Conservation (phyloP, 1,284 basidiomycete species). For the Leccinum ponderosum region DNA sequence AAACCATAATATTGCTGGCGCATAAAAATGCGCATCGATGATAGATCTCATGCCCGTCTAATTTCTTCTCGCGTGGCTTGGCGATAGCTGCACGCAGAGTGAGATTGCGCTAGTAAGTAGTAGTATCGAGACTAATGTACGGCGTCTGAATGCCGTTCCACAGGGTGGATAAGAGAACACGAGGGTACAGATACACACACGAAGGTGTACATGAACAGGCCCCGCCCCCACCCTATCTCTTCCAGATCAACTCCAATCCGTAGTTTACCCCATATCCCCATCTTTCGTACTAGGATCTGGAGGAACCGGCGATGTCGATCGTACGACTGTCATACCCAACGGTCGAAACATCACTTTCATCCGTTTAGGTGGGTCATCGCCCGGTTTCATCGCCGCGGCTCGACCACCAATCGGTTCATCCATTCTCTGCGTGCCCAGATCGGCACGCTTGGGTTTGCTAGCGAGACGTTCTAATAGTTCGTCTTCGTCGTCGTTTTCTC, state of each 20-base stretch:
- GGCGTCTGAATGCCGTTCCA: constrained; percentile 3
- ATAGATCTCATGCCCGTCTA: background rate
- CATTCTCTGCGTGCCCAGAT: constrained; percentile 41
- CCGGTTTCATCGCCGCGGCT: constrained; percentile 41
- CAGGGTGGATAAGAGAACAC: constrained; percentile 11
- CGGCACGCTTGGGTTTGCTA: constrained; percentile 54
- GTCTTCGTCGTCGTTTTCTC: constrained; percentile 77
- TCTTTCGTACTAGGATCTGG: constrained; percentile 72
- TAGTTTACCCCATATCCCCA: constrained; percentile 63
- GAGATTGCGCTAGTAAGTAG: background rate
- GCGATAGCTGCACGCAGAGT: background rate
- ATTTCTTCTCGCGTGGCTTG: background rate
- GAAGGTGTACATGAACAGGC: constrained; percentile 2
- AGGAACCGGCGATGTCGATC: constrained; percentile 41
- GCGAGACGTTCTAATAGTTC: constrained; percentile 56
- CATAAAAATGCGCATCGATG: background rate
- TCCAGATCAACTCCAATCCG: background rate
- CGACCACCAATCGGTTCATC: constrained; percentile 26
- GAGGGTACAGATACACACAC: constrained; percentile 16
- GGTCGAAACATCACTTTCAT: constrained; percentile 72
- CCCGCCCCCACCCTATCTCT: background rate
- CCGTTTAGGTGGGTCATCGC: constrained; percentile 72
- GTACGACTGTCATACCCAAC: constrained; percentile 34
- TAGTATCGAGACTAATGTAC: constrained; percentile 7
- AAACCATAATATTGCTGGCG: background rate